Base-by-base conservation (phyloP, 129 eudicot species). In the Tagetes patula region DNA sequence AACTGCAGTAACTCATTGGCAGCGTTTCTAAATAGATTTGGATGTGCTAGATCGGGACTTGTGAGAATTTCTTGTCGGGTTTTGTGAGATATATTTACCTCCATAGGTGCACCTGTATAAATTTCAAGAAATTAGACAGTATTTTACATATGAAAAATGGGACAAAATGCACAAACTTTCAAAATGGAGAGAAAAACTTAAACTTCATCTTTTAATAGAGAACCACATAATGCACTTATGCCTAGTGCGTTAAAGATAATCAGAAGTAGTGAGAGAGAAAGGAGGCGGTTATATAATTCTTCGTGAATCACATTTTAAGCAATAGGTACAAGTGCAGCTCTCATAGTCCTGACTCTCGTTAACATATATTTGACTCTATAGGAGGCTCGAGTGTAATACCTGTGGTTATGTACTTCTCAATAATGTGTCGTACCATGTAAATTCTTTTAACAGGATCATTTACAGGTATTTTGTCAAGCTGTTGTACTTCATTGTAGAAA, bases 401-500 rank as follows among this genome's bases (percentile, higher is more conserved):
- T 77, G 96, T 64, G 75, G 55, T 82, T 75, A 91, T 88, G 73
- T 91, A 91, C 75, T 83, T 85, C 73, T 86, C 86, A 10, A 91
- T 86, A 59, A 91, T 91, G 74, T 91, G 93, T 0, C 97, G 88
- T 66, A 95, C 97, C 97, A 91, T 91, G 87, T 91, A 91, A 70
- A 91, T 83, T 82, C 96, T 91, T 81, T 88, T 81, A 20, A 88
- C 88, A 39, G 85, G 84, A 75, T 91, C 97, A 67, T 53, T 73
- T 54, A 54, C 65, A 7, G 93, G 96, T 75, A 91, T 83, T 50
- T 76, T 88, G 49, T 89, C 89, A 47, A 86, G 90, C 77, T 82
- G 93, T 70, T 82, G 93, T 63, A 86, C 93, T 87, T 91, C 97
- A 75, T 88, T 87, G 65, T 88, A 91, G 74, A 88, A 91, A 85